phyloP scores from a whole-genome alignment of 2,329 filamentous ascomycete genomes.

The Pseudogymnoascus pannorum region DNA sequence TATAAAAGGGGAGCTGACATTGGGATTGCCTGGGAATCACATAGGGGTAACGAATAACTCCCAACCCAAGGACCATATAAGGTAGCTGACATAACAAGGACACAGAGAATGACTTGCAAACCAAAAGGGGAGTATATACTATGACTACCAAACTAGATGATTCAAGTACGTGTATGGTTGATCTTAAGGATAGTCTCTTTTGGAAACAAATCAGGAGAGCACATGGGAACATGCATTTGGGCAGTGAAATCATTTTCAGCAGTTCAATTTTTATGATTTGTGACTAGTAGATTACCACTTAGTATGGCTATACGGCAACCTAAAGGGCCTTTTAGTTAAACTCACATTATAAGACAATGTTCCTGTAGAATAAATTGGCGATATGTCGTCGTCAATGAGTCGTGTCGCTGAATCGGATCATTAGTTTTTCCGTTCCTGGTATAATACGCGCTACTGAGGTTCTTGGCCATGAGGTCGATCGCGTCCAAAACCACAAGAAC shows the following conservation, averaged over 20 bases:
- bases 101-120: background rate
- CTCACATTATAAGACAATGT: conserved; percentile 48
- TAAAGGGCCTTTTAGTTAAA: conserved; percentile 67
- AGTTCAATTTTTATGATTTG: conserved; percentile 53
- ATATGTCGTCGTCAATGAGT: background rate
- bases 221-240: background rate
- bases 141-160: background rate
- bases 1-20: background rate
- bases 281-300: conserved; percentile 56
- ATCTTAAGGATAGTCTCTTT: background rate
- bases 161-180: background rate
- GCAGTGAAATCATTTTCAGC: conserved; percentile 36
- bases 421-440: background rate
- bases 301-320: conserved; percentile 66
- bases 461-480: background rate
- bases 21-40: background rate
- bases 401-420: background rate
- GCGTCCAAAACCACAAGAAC: conserved; percentile 5
- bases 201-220: no score
- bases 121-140: background rate
- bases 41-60: background rate
- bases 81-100: background rate
- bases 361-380: background rate
- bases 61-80: background rate
- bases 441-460: background rate